Percentiles rank a stretch among this genome's conserved stretches.
phyloP scores from a whole-genome alignment of 116 monocot species.

The Iris pallida region DNA sequence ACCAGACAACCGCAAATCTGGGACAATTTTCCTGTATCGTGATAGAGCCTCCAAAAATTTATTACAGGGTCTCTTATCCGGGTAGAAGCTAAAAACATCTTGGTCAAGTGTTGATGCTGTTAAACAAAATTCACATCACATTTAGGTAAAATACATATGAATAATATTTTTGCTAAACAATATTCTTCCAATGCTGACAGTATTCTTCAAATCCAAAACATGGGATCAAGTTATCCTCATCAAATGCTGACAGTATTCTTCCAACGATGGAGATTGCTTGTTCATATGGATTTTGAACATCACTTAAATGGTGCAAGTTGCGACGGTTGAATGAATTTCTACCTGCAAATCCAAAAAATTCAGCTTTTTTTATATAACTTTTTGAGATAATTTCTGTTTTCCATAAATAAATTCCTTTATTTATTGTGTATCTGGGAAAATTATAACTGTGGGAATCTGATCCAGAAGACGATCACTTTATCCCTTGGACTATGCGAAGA shows the following conservation, averaged over 20 bases:
- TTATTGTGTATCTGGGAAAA: too few relatives aligned
- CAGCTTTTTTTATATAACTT: not conserved
- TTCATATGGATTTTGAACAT: slow-evolving; percentile 57
- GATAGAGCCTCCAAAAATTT: slow-evolving; percentile 64
- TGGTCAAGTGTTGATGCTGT: slow-evolving; percentile 85
- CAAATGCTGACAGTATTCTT: slow-evolving; percentile 48
- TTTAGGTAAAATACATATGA: not conserved
- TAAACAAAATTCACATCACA: slow-evolving; percentile 2
- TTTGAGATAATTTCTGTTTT: slow-evolving; percentile 1
- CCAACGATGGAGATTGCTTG: slow-evolving; percentile 76
- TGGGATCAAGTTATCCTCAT: slow-evolving; percentile 65
- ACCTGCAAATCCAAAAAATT: slow-evolving; percentile 27
- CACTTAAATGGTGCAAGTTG: slow-evolving; percentile 48
- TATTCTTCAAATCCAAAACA: slow-evolving; percentile 79
- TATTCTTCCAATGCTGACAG: too few relatives aligned
- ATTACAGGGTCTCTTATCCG: slow-evolving; percentile 60
- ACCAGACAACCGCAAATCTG: slow-evolving; percentile 68
- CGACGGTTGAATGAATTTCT: slow-evolving; percentile 42
- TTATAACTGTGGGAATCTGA: too few relatives aligned
- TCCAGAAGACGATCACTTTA: too few relatives aligned
- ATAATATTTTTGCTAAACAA: slow-evolving; percentile 15
- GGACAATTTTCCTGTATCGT: slow-evolving; percentile 69
- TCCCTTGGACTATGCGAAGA: too few relatives aligned
- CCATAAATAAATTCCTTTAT: too few relatives aligned
- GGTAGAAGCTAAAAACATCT: slow-evolving; percentile 79